Evolutionary conservation across 2,329 filamentous ascomycete genomes (phyloP), one percentile per base, ranked within the genome.

Genomic region (Aspergillus pseudotamarii): DNA sequence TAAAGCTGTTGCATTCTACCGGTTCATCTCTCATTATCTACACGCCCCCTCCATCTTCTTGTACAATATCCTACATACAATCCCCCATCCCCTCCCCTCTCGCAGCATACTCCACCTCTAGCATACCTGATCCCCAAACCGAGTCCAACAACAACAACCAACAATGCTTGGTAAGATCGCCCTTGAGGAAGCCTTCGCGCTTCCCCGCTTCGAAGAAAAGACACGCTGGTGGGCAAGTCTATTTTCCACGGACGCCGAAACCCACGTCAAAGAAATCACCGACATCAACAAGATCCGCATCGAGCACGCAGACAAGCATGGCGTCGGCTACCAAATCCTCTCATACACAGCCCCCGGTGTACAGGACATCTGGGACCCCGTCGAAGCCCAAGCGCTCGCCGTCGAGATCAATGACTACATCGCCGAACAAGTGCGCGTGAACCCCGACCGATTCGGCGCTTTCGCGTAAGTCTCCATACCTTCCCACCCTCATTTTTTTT

Each of bases 181-280:
- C 14, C 79, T 89, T 26, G 87, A 89, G 73, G 87, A 89, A 76
- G 86, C 86, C 16, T 89, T 88, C 66, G 84, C 83, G 64, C 80
- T 88, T 8, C 86, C 88, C 51, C 82, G 86, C 38, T 81, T 88
- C 65, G 79, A 83, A 53, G 85, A 88, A 66, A 84, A 84, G 73
- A 86, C 85, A 6, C 78, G 79, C 68, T 88, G 86, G 85, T 88
- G 86, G 86, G 88, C 87, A 1, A 76, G 79, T 5, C 74, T 89
- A 26, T 89, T 89, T 71, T 82, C 85, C 16, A 79, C 83, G n/a
- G 83, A 89, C 66, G 79, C 84, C 2, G 85, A 86, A 12, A 85
- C 84, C 73, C 86, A 89, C 64, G 81, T 82, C 60, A 78, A 75
- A 30, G 85, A 89, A 74, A 89, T 85, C 66, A 81, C 77, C 57